Percentiles rank a stretch among this genome's conserved stretches.
These are phyloP conservation scores for Cylindrotheca closterium DNA, from an alignment of 108 stramenopile genomes.

Conservation along the genomic window DNA sequence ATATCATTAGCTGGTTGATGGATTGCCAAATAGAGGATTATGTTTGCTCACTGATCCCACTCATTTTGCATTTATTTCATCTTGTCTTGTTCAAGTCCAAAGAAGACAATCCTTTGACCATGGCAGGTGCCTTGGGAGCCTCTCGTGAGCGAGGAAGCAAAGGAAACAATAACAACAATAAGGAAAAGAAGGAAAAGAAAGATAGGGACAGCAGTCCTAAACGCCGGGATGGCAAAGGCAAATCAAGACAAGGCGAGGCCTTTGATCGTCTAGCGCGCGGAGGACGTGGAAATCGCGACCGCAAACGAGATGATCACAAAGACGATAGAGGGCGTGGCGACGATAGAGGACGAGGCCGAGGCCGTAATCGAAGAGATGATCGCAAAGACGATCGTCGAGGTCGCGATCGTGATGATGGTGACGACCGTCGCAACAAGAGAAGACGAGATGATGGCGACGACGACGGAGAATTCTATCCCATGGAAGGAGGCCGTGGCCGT, in stretches of 20 bases:
- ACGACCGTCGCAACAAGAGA: slow-evolving; percentile 12
- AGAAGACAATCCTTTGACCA: slow-evolving; percentile 64
- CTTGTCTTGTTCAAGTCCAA: not conserved
- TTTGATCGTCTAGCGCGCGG: slow-evolving; percentile 22
- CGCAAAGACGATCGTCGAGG: not conserved
- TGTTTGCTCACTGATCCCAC: too few relatives aligned
- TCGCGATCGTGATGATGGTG: slow-evolving; percentile 21
- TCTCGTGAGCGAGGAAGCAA: slow-evolving; percentile 52
- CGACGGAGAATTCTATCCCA: slow-evolving; percentile 15
- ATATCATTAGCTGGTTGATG: not conserved
- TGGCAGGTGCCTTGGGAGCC: slow-evolving; percentile 78
- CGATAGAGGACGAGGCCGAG: slow-evolving; percentile 18
- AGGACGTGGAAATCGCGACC: slow-evolving; percentile 5
- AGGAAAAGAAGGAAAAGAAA: slow-evolving; percentile 7
- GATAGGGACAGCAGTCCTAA: not conserved
- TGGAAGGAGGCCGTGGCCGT: slow-evolving; percentile 8
- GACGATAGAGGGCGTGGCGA: slow-evolving; percentile 16
- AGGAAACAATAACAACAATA: slow-evolving; percentile 12
- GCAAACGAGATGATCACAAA: slow-evolving; percentile 22
- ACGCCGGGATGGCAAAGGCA: slow-evolving; percentile 4
- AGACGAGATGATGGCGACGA: slow-evolving; percentile 12
- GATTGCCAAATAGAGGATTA: not conserved
- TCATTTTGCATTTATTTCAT: not conserved
- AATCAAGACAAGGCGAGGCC: slow-evolving; percentile 14
- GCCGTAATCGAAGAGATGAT: slow-evolving; percentile 8